Evolutionary conservation across 305 asterid species (phyloP).

Genomic region (Rubia tinctorum): DNA sequence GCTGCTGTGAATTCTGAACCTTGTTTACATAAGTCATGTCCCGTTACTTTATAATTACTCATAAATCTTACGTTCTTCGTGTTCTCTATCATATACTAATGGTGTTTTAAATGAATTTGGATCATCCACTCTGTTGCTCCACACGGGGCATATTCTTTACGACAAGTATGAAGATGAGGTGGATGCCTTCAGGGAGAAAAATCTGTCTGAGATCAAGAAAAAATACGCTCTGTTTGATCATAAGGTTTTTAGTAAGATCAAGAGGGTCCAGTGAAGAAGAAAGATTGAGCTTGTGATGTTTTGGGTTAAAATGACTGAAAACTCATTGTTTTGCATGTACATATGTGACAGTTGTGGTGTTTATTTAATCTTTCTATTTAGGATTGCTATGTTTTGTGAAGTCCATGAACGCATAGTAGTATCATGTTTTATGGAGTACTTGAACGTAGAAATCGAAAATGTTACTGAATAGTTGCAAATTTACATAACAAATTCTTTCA

Average conservation of each 20-base stretch:
- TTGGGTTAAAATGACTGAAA: neutral
- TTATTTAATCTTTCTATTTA: too few relatives aligned
- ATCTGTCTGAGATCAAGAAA: constrained; percentile 56
- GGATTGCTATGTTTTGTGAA: too few relatives aligned
- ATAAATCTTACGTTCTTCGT: neutral
- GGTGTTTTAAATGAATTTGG: neutral
- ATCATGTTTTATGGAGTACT: too few relatives aligned
- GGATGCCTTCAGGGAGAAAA: constrained; percentile 73
- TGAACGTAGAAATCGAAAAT: too few relatives aligned
- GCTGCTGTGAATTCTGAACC: too few relatives aligned
- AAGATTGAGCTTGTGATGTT: constrained; percentile 25
- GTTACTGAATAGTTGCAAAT: too few relatives aligned
- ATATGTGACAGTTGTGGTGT: too few relatives aligned
- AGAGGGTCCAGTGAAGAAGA: constrained; percentile 46
- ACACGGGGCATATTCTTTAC: constrained; percentile 73
- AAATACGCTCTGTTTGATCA: constrained; percentile 64
- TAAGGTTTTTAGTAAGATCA: constrained; percentile 63
- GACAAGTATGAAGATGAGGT: constrained; percentile 81
- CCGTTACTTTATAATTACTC: neutral
- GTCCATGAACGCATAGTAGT: too few relatives aligned
- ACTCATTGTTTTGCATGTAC: neutral
- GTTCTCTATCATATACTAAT: neutral
- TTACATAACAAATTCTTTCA: too few relatives aligned
- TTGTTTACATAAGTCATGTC: constrained; percentile 47
- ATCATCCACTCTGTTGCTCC: too few relatives aligned